phyloP scores from a whole-genome alignment of 352 stramenopile species.

The Phytophthora hibernalis region DNA sequence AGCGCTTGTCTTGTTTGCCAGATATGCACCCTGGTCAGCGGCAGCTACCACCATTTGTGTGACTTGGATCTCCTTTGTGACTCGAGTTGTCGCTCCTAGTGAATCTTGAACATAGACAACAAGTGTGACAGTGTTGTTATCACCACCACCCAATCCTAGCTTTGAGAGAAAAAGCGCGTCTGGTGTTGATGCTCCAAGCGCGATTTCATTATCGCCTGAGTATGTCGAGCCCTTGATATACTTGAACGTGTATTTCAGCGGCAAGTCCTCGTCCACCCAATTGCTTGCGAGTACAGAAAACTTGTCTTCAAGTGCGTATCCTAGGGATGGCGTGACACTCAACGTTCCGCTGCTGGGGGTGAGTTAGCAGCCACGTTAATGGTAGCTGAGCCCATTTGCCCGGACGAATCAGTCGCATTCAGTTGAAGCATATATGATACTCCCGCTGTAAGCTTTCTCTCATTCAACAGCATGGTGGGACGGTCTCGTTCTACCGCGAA shows the following conservation, averaged over 20 bases:
- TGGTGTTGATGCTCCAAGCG: conserved; percentile 58
- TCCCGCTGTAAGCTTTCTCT: conserved; percentile 51
- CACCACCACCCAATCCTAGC: conserved; percentile 58
- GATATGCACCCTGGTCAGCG: conserved; percentile 57
- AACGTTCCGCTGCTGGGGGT: conserved; percentile 60
- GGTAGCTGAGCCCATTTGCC: conserved; percentile 46
- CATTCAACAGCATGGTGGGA: conserved; percentile 58
- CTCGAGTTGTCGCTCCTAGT: conserved; percentile 53
- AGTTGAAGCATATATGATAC: conserved; percentile 63
- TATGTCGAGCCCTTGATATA: conserved; percentile 71
- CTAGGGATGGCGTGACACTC: conserved; percentile 45
- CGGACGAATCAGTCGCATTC: conserved; percentile 48
- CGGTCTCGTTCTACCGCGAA: conserved; percentile 53
- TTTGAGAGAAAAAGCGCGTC: conserved; percentile 61
- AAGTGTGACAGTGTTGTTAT: conserved; percentile 70
- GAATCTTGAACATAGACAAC: conserved; percentile 70
- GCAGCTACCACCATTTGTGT: conserved; percentile 48
- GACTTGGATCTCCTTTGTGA: conserved; percentile 61
- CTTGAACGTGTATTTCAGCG: conserved; percentile 74
- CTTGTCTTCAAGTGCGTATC: conserved; percentile 60
- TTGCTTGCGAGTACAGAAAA: conserved; percentile 57
- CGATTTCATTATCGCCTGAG: conserved; percentile 55
- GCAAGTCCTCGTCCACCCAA: conserved; percentile 75
- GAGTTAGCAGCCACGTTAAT: conserved; percentile 61
- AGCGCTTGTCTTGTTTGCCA: conserved; percentile 59